Evolutionary conservation across 1,139 yeast genomes (phyloP).

Genomic region (Kodamaea sp.): DNA sequence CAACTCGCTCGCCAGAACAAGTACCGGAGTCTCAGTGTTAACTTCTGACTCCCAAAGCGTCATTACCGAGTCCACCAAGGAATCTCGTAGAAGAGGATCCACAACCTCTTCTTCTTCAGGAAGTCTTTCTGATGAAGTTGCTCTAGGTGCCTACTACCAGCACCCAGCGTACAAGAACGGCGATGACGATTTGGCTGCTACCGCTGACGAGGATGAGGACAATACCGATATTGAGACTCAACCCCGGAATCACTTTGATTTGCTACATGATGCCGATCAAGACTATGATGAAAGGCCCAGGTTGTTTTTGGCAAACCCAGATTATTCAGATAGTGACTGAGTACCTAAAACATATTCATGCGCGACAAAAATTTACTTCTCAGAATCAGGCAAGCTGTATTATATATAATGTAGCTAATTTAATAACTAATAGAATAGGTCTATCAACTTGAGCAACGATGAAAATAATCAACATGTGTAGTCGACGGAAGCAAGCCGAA

Average conservation of each 20-base stretch:
- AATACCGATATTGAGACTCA: slow-evolving; percentile 16
- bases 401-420: too few relatives aligned
- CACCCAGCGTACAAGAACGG: slow-evolving; percentile 42
- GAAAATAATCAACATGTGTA: too few relatives aligned
- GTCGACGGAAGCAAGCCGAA: too few relatives aligned
- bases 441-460: too few relatives aligned
- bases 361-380: too few relatives aligned
- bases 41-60: slow-evolving; percentile 25
- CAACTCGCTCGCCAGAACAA: slow-evolving; percentile 32
- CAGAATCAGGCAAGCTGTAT: too few relatives aligned
- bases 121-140: slow-evolving; percentile 26
- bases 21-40: slow-evolving; percentile 29
- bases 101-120: slow-evolving; percentile 26
- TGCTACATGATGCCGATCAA: slow-evolving; percentile 6
- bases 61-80: slow-evolving; percentile 15
- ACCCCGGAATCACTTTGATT: neutral
- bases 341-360: too few relatives aligned
- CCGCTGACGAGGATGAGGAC: slow-evolving; percentile 16
- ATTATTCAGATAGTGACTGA: slow-evolving; percentile 32
- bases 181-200: slow-evolving; percentile 26
- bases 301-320: slow-evolving; percentile 75
- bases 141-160: slow-evolving; percentile 41
- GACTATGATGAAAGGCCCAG: slow-evolving; percentile 35
- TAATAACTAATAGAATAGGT: too few relatives aligned
- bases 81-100: slow-evolving; percentile 16